These are phyloP conservation scores for Akanthomyces uredinophilus DNA, from an alignment of 2,329 filamentous ascomycete genomes.

Conservation along the genomic window DNA sequence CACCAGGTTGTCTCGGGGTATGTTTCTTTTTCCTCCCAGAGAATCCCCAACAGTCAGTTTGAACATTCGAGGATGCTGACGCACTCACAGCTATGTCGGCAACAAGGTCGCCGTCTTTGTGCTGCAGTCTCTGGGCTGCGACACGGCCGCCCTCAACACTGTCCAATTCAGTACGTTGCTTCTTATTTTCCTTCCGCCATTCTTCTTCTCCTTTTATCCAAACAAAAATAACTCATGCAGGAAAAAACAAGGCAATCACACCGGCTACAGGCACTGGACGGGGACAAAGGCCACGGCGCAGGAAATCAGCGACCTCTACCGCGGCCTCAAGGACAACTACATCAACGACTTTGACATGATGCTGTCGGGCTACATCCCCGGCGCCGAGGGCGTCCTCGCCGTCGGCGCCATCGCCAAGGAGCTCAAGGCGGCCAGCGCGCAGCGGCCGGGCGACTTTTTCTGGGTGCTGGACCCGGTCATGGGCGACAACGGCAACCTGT, in stretches of 20 bases:
- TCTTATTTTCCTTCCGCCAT: no score
- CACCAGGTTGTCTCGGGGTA: constrained; percentile 41
- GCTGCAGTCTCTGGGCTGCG: constrained; percentile 88
- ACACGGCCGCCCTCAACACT: constrained; percentile 90
- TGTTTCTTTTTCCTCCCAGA: not conserved
- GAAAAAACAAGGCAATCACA: constrained; percentile 77
- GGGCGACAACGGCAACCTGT: constrained; percentile 90
- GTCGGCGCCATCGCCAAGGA: constrained; percentile 82
- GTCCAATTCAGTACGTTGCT: constrained; percentile 79
- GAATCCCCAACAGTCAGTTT: not conserved
- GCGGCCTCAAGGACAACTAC: constrained; percentile 75
- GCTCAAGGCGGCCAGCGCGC: constrained; percentile 60
- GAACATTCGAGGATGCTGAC: not conserved
- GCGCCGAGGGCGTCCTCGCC: constrained; percentile 74
- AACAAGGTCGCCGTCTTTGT: constrained; percentile 97
- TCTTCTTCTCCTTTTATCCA: not conserved
- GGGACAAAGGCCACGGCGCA: constrained; percentile 76
- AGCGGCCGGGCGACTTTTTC: constrained; percentile 74
- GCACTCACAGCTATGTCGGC: constrained; percentile 73
- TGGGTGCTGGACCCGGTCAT: constrained; percentile 98
- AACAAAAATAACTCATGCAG: not conserved
- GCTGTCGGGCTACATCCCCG: constrained; percentile 91
- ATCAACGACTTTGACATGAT: constrained; percentile 90
- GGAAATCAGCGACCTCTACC: constrained; percentile 79
- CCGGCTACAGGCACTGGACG: constrained; percentile 83